Percentiles rank a stretch among this genome's conserved stretches.
These are phyloP conservation scores for Orbilia brochopaga DNA, from an alignment of 2,329 filamentous ascomycete genomes.

Conservation along the genomic window DNA sequence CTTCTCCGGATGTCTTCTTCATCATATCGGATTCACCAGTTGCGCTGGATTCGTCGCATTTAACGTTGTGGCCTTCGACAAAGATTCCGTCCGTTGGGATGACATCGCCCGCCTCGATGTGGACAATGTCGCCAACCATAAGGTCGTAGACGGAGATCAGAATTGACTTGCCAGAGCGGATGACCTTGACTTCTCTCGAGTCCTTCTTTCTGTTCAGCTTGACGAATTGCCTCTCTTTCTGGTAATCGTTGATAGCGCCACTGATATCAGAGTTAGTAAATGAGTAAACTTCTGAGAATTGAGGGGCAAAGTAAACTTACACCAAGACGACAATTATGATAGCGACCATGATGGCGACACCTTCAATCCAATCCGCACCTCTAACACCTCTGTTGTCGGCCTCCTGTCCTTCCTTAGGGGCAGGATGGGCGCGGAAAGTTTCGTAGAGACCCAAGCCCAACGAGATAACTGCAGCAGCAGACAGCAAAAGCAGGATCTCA, in stretches of 20 bases:
- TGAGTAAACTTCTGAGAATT: background rate
- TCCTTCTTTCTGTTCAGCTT: conserved; percentile 80
- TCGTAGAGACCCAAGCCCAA: conserved; percentile 74
- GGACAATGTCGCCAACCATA: conserved; percentile 72
- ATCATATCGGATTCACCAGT: conserved; percentile 81
- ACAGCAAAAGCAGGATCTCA: conserved; percentile 73
- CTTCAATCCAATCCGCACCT: conserved; percentile 77
- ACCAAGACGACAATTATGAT: conserved; percentile 78
- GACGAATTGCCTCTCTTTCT: conserved; percentile 80
- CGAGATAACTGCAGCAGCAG: conserved; percentile 71
- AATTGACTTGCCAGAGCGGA: conserved; percentile 72
- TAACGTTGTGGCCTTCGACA: conserved; percentile 74
- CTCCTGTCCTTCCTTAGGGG: conserved; percentile 59
- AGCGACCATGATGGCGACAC: conserved; percentile 80
- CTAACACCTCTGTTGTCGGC: conserved; percentile 53
- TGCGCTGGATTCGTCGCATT: conserved; percentile 77
- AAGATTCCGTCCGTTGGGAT: conserved; percentile 76
- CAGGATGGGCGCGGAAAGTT: conserved; percentile 59
- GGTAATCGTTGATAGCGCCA: conserved; percentile 78
- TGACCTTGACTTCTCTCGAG: conserved; percentile 73
- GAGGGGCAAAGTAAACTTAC: conserved; percentile 20
- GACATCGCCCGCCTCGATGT: conserved; percentile 76
- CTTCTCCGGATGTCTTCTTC: conserved; percentile 70
- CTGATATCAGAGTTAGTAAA: conserved; percentile 14
- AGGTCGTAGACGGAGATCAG: conserved; percentile 74